phyloP scores from a whole-genome alignment of 1,284 basidiomycete species.

The Cutaneotrichosporon dermatis region DNA sequence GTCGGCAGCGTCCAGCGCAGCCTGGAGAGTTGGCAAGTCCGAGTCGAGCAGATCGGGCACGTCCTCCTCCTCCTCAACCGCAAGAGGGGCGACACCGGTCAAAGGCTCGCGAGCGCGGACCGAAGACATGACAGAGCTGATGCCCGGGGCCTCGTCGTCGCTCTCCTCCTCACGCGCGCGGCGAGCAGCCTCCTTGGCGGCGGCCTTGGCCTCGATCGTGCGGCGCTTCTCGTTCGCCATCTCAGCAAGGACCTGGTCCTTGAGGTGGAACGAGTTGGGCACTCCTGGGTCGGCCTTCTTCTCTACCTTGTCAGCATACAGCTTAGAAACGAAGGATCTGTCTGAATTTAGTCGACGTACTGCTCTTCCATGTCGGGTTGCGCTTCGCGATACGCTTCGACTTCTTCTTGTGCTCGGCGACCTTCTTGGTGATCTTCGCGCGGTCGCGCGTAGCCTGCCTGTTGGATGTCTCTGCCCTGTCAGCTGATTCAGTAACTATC shows the following conservation, averaged over 20 bases:
- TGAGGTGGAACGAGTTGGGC: conserved; percentile 95
- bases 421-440: conserved; percentile 73
- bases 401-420: conserved; percentile 74
- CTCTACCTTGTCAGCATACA: conserved; percentile 52
- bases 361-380: conserved; percentile 83
- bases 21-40: conserved; percentile 61
- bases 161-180: conserved; percentile 2
- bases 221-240: conserved; percentile 70
- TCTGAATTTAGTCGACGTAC: conserved; percentile 54
- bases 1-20: conserved; percentile 77
- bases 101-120: conserved; percentile 25
- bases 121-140: conserved; percentile 26
- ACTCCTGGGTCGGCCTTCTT: conserved; percentile 87
- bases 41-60: conserved; percentile 62
- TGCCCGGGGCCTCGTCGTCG: conserved; percentile 41
- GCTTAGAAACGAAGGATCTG: neutral
- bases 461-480: conserved; percentile 75
- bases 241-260: conserved; percentile 92
- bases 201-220: conserved; percentile 46
- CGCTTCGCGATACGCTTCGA: conserved; percentile 72
- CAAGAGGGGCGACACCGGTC: conserved; percentile 13
- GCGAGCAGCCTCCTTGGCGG: conserved; percentile 1
- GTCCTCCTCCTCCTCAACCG: conserved; percentile 46
- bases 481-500: neutral
- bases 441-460: conserved; percentile 69